Evolutionary conservation across 2,329 filamentous ascomycete species (phyloP).

Genomic region (Bipolaris bicolor): DNA sequence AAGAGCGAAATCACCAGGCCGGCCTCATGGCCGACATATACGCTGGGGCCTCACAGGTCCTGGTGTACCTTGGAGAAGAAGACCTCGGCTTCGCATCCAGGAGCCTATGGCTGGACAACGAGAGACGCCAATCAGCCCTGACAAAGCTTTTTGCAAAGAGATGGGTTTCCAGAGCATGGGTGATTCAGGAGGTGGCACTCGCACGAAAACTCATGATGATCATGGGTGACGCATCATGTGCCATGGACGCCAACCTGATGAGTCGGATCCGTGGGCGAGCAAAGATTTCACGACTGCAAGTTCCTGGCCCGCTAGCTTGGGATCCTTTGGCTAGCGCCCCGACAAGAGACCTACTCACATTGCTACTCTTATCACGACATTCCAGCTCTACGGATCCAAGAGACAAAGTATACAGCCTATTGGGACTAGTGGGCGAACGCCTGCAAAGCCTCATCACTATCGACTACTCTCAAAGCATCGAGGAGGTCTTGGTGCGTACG

Average conservation of each 20-base stretch:
- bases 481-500: conserved; percentile 16
- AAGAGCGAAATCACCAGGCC: conserved; percentile 26
- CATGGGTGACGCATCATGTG: conserved; percentile 11
- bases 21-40: conserved; percentile 26
- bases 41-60: conserved; percentile 14
- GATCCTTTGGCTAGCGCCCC: conserved; percentile 19
- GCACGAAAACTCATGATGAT: conserved; percentile 19
- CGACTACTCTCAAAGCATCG: conserved; percentile 19
- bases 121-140: conserved; percentile 12
- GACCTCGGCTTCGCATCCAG: conserved; percentile 13
- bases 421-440: conserved; percentile 16
- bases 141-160: conserved; percentile 15
- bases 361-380: conserved; percentile 16
- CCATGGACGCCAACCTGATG: conserved; percentile 13
- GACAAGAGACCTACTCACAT: conserved; percentile 16
- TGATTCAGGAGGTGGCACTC: conserved; percentile 28
- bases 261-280: conserved; percentile 20
- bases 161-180: conserved; percentile 24
- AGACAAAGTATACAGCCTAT: conserved; percentile 19
- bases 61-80: conserved; percentile 20
- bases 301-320: conserved; percentile 21
- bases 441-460: conserved; percentile 17
- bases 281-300: conserved; percentile 11
- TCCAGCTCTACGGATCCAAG: conserved; percentile 18
- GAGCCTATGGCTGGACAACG: conserved; percentile 14